Base-by-base conservation (phyloP, 345 rosid genomes). In the Corymbia maculata region DNA sequence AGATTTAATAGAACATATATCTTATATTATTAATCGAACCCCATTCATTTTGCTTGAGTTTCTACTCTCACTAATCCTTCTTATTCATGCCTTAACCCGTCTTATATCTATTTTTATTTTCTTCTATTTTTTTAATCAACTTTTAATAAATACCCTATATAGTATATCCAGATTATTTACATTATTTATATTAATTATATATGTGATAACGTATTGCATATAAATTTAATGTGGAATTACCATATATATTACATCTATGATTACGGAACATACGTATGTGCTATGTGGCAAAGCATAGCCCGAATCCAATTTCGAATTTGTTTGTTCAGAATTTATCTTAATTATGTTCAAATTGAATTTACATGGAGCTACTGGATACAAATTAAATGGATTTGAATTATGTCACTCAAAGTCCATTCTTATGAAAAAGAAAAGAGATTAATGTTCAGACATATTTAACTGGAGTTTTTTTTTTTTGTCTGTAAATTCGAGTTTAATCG, bases 151-250 rank as follows among this genome's bases (percentile, higher is more conserved):
- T n/a, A 13, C 16, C 3, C 75, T 28, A 30, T n/a, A 64, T 2
- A 0, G 36, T 28, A 64, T n/a, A 64, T 13, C 75, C 36, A 19
- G 4, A 32, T n/a, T 64, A n/a, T 0, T 3, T 64, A n/a, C 6
- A 3, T 13, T 64, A 64, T 64, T 13, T 64, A 8, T n/a, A 13
- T 64, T 64, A 64, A n/a, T n/a, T 64, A 64, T 3, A 64, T n/a
- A 64, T 1, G 9, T 0, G 4, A n/a, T n/a, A n/a, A 64, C 17
- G 2, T 7, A 13, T 64, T 26, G n/a, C 0, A 0, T 26, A 10
- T 1, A 26, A 14, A 26, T n/a, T 12, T 13, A 64, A 64, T 28
- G 32, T n/a, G n/a, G 6, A n/a, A 64, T 13, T n/a, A n/a, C 17
- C 14, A n/a, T n/a, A 6, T n/a, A 64, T 6, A n/a, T 17, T 64